Conservation (phyloP, 2,329 filamentous ascomycete genomes). For the Pseudopithomyces maydicus region DNA sequence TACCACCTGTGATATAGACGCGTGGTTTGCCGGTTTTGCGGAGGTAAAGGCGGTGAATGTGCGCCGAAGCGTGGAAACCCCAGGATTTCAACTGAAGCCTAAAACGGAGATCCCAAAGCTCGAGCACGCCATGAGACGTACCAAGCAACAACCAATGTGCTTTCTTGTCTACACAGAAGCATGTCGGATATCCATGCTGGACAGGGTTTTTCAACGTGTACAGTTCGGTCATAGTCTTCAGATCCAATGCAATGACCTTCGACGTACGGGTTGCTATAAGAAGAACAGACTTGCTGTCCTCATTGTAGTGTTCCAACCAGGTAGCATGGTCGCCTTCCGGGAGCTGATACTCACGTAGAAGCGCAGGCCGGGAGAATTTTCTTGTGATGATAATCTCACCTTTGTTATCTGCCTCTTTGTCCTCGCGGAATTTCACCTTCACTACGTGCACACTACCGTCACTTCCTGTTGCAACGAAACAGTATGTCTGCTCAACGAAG, state of each 20-base stretch:
- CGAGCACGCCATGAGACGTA: constrained; percentile 89
- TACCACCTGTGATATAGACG: constrained; percentile 88
- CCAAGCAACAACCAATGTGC: constrained; percentile 90
- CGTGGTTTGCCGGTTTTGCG: constrained; percentile 74
- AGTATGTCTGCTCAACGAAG: constrained; percentile 93
- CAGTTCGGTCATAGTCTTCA: constrained; percentile 82
- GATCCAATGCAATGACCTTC: constrained; percentile 80
- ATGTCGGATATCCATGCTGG: constrained; percentile 88
- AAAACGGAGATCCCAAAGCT: constrained; percentile 97
- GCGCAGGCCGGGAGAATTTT: constrained; percentile 77
- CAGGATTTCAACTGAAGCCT: constrained; percentile 84
- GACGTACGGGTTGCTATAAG: constrained; percentile 86
- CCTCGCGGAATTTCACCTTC: constrained; percentile 53
- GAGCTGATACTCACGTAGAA: constrained; percentile 77
- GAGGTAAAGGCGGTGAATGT: constrained; percentile 78
- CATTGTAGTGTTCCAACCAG: constrained; percentile 90
- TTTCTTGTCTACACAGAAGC: constrained; percentile 84
- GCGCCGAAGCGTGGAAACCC: constrained; percentile 79
- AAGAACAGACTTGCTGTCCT: constrained; percentile 80
- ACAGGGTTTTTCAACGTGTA: constrained; percentile 85
- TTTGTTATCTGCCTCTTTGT: constrained; percentile 62
- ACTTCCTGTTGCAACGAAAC: constrained; percentile 86
- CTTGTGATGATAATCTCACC: constrained; percentile 45
- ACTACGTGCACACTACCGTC: constrained; percentile 86
- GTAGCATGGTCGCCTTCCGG: constrained; percentile 75